These are phyloP conservation scores for Otatea glauca DNA, from an alignment of 176 grass and related monocot genomes.

Conservation along the genomic window DNA sequence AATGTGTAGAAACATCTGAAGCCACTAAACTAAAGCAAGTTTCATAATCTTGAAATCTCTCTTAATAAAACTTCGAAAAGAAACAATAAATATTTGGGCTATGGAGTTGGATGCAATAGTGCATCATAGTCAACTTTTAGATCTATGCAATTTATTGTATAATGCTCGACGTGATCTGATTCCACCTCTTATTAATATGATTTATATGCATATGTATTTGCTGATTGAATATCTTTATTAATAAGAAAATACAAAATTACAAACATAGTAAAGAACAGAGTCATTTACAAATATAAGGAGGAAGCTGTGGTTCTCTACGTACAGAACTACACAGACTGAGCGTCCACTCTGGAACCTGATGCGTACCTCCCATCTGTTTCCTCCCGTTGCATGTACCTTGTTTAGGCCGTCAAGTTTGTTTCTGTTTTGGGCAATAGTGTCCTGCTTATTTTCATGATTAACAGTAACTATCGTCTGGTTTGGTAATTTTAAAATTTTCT, in stretches of 20 bases:
- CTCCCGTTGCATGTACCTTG: neutral
- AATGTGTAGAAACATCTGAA: neutral
- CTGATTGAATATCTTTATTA: neutral
- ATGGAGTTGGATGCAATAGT: neutral
- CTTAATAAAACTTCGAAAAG: neutral
- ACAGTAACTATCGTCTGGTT: neutral
- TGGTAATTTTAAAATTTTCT: neutral
- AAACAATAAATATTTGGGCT: neutral
- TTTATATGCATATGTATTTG: neutral
- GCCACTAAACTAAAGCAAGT: neutral
- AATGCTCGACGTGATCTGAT: neutral
- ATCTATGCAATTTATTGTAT: slow-evolving; percentile 4
- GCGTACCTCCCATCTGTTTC: neutral
- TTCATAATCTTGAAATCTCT: neutral
- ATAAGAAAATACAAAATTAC: slow-evolving; percentile 1
- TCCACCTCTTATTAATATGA: slow-evolving; percentile 11
- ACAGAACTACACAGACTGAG: neutral
- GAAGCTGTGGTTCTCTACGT: neutral
- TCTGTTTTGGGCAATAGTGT: neutral
- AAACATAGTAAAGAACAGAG: neutral
- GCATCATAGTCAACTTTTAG: neutral
- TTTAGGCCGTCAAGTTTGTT: slow-evolving; percentile 3
- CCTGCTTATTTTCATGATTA: slow-evolving; percentile 10
- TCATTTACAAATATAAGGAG: slow-evolving; percentile 3
- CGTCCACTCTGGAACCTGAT: slow-evolving; percentile 3